Base-by-base conservation (phyloP, 257 asterid species). In the Forsythia viridissima region DNA sequence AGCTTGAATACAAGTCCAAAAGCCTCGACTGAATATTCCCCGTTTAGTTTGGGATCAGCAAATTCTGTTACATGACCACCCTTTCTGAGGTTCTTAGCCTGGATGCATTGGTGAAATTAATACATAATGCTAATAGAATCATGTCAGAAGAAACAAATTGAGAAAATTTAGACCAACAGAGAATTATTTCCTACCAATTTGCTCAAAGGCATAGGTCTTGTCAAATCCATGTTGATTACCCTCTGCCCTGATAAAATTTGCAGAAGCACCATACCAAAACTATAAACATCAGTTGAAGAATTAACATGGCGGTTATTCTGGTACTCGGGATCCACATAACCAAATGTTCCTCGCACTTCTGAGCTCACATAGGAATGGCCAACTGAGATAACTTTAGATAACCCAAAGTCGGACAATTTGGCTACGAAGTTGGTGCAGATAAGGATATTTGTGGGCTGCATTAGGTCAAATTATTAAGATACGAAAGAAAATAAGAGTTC, bases 271-370 rank as follows among this genome's bases (percentile, higher is more conserved):
- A 92, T 82, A 9, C 97, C 96, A 24, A 90, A 93, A 59, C 98
- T 92, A 30, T 93, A 93, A 37, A 93, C 98, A 76, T 93, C 97
- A 7, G 91, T 92, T 0, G 91, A 90, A 20, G 97, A 77, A 74
- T 93, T 92, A 15, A 93, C 97, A 13, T 72, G 98, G 3, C 84
- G 90, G 39, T 93, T 84, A 84, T 82, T 88, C 81, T 88, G 94
- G 85, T 93, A 93, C 80, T 92, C 98, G 3, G 98, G 98, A 77
- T 93, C 98, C 63, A 93, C 94, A 44, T 93, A 93, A 7, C 98
- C 96, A 80, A 91, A 91, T 75, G 98, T 90, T 20, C 98, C 97
- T 71, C 97, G 85, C 21, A 91, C 96, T 86, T 93, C 97, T 3
- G 97, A 91, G 87, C 97, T 93, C 65, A 91, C 94, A 16, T 85